phyloP scores from a whole-genome alignment of 805 yeast species.

The Nakazawaea wickerhamii region DNA sequence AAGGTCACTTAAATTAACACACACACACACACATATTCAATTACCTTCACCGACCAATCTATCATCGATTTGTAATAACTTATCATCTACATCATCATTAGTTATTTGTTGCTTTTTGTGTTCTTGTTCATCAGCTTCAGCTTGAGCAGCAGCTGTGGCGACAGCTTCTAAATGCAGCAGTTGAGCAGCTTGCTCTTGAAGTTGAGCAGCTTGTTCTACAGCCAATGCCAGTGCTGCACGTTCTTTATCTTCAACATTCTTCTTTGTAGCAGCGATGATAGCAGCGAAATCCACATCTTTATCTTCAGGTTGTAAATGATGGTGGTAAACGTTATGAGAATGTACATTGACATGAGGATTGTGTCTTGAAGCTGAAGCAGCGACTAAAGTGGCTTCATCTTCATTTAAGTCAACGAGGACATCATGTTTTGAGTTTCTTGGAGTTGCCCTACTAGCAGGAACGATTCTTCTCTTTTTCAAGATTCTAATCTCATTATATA shows the following conservation, averaged over 20 bases:
- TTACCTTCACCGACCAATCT: slow-evolving; percentile 13
- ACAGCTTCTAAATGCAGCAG: slow-evolving; percentile 12
- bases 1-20: too few relatives aligned
- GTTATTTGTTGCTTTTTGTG: slow-evolving; percentile 9
- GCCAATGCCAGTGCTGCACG: slow-evolving; percentile 7
- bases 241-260: slow-evolving; percentile 12
- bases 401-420: slow-evolving; percentile 13
- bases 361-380: slow-evolving; percentile 12
- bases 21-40: too few relatives aligned
- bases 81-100: slow-evolving; percentile 13
- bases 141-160: slow-evolving; percentile 11
- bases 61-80: slow-evolving; percentile 13
- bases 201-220: slow-evolving; percentile 8
- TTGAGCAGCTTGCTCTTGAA: slow-evolving; percentile 7
- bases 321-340: slow-evolving; percentile 9
- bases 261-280: slow-evolving; percentile 14
- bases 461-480: slow-evolving; percentile 42
- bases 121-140: slow-evolving; percentile 10
- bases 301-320: slow-evolving; percentile 11
- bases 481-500: slow-evolving; percentile 52
- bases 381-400: slow-evolving; percentile 11
- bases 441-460: slow-evolving; percentile 16
- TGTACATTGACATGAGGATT: slow-evolving; percentile 8
- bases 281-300: slow-evolving; percentile 14
- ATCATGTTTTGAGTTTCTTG: slow-evolving; percentile 13